Base-by-base conservation (phyloP, 1,139 yeast species). In the Pichia norvegensis region DNA sequence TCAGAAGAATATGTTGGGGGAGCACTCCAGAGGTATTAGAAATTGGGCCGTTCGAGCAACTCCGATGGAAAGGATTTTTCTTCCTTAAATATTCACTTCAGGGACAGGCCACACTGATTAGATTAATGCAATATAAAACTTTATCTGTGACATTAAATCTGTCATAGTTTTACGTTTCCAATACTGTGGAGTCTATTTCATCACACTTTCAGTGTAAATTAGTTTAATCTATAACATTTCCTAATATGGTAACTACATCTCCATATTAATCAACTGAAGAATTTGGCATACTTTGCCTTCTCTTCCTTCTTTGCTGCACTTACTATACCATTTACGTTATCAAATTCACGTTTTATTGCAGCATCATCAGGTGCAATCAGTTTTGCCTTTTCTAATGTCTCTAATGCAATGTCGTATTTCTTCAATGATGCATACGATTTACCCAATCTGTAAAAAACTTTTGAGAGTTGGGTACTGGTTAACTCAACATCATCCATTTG, bases 371-470 rank as follows among this genome's bases (percentile, higher is more conserved):
- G 78, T 38, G 71, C 69, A 29, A 72, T 54, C 4, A 64, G 60
- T 13, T 57, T 54, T 7, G 88, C 85, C 16, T 56, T 51, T 38
- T 65, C 57, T 42, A 79, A 68, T 39, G 73, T 74, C 14, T 58
- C 60, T 0, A 75, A 52, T 0, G 88, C 83, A 19, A 66, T 68
- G n/a, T 73, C 72, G 44, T 66, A 69, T 52, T 75, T 72, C 25
- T 68, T 74, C 49, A 71, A 56, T 5, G 67, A 69, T 1, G 63
- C 50, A 35, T 68, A 64, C 1, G 83, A 73, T 43, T 69, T 65
- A 0, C 85, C 90, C 11, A 60, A 42, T 62, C 94, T 71, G 59
- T 72, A 84, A 48, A 70, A 67, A 0, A 81, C 80, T 60, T 84
- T 84, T 1, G 86, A 82, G 51, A 62, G 64, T 46, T 83, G 90